A percentile compares a stretch with the other conserved stretches of the same genome.
Conservation (phyloP, 495 filamentous ascomycete species). For the Penicillium arizonense region DNA sequence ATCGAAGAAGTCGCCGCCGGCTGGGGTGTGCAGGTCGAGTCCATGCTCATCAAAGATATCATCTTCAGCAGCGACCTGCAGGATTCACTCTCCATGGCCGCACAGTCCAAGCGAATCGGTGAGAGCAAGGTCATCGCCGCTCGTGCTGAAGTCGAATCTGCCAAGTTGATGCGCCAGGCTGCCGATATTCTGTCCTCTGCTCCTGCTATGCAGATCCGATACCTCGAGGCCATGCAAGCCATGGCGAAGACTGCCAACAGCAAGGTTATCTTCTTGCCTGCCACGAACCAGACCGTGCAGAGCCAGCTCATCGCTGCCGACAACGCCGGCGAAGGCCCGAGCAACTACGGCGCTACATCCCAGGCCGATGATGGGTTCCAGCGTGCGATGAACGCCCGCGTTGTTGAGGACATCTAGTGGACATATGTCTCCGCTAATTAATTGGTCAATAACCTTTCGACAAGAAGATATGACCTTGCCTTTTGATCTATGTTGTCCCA, state of each 20-base stretch:
- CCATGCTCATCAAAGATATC: conserved; percentile 99
- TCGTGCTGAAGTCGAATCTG: conserved; percentile 92
- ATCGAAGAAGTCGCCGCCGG: conserved; percentile 92
- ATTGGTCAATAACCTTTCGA: not conserved
- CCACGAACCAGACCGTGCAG: conserved; percentile 49
- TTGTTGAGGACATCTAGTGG: conserved; percentile 81
- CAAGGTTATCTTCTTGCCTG: conserved; percentile 96
- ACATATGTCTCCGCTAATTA: not conserved
- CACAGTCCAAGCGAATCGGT: conserved; percentile 95
- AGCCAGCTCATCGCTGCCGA: conserved; percentile 52
- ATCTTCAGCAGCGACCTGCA: conserved; percentile 96
- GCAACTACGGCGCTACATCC: conserved; percentile 43
- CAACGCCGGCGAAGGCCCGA: conserved; percentile 57
- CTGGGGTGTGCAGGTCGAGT: conserved; percentile 96
- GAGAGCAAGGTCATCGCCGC: conserved; percentile 98
- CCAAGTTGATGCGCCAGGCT: conserved; percentile 96
- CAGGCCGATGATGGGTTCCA: conserved; percentile 63
- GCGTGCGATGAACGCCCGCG: conserved; percentile 76
- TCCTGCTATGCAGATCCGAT: conserved; percentile 98
- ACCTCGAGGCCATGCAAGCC: conserved; percentile 98
- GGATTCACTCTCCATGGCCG: conserved; percentile 99
- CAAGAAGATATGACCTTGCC: conserved; percentile 19
- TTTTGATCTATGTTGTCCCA: conserved; percentile 17
- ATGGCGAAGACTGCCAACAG: conserved; percentile 96
- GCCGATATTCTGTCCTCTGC: conserved; percentile 92